Base-by-base conservation (phyloP, 805 yeast genomes). In the Candida tammaniensis region DNA sequence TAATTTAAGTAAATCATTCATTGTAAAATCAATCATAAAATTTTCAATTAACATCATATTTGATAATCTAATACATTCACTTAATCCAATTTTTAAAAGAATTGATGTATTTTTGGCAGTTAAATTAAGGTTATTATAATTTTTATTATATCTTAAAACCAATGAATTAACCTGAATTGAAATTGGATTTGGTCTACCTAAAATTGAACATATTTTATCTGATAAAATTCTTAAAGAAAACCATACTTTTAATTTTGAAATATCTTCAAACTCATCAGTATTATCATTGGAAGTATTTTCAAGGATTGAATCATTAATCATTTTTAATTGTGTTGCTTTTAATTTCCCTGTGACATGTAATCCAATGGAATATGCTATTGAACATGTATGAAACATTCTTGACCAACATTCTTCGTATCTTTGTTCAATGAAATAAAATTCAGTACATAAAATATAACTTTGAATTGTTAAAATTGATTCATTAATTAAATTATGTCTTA, bases 131-230 rank as follows among this genome's bases (percentile, higher is more conserved):
- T 38, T 41, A 30, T 51, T 36, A 11, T 48, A 33, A 10, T 49
- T 42, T 17, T 44, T 33, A 6, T 51, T 36, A 18, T 55, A 42
- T 35, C 52, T 51, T 30, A 58, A 42, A 5, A 62, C 54, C 3
- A 47, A 41, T 13, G 54, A 52, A 37, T 57, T 56, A 9, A 64
- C 63, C 42, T 62, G 70, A 20, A 65, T 51, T 1, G 76, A 67
- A 7, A 74, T 73, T 1, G 80, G 80, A 41, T 72, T 74, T 3
- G 79, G 79, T 42, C 79, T 56, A 7, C 79, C 78, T 17, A 73
- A 54, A 11, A 72, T 68, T 0, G 77, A 69, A 45, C 78, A 72
- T 13, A 71, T 45, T 22, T 71, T 72, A 2, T 75, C 71, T n/a
- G 69, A 57, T 17, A 70, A 54, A 39, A 68, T 63, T 41, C 70